Base-by-base conservation (phyloP, 306 rosid genomes). In the Herpetospermum pedunculosum region DNA sequence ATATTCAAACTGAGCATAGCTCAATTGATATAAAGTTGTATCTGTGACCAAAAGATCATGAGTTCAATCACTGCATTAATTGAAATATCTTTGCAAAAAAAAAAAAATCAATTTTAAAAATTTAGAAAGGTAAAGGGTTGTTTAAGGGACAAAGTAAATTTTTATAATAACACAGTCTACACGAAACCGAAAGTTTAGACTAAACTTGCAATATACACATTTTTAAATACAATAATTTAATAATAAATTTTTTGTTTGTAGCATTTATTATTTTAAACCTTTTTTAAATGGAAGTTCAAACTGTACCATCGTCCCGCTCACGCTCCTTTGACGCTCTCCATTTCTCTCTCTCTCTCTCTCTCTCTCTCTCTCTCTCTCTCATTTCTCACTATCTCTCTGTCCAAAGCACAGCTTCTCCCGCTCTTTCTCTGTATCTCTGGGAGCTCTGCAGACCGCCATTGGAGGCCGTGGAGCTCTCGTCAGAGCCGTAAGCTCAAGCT, bases 241-340 rank as follows among this genome's bases (percentile, higher is more conserved):
- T 46, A 26, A 5, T 25, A 23, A 67, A 69, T 5, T 38, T 64
- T 38, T 23, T 0, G n/a, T n/a, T n/a, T n/a, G n/a, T n/a, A n/a
- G 34, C 73, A 68, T 68, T 68, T 41, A 44, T 40, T 68, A 21
- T 38, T 40, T 41, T 67, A 3, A 68, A 54, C 12, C 30, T 30
- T 9, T 16, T 58, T 58, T 40, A 60, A 82, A 80, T 80, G 73
- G 79, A 84, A 80, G 85, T 90, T 91, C 90, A 86, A 91, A 91
- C 85, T 75, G 82, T 80, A 65, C 28, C 73, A 54, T 62, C 74
- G 79, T 87, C 95, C 95, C 97, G 92, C 97, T 80, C 80, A 77
- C 88, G 77, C 79, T 46, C 76, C 75, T 72, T 38, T 30, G 13
- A 47, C 63, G 49, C 50, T 40, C 80, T 44, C 54, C 19, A 44